Conservation (phyloP, 164 flowering plant species). For the Chloranthus sessilifolius region DNA sequence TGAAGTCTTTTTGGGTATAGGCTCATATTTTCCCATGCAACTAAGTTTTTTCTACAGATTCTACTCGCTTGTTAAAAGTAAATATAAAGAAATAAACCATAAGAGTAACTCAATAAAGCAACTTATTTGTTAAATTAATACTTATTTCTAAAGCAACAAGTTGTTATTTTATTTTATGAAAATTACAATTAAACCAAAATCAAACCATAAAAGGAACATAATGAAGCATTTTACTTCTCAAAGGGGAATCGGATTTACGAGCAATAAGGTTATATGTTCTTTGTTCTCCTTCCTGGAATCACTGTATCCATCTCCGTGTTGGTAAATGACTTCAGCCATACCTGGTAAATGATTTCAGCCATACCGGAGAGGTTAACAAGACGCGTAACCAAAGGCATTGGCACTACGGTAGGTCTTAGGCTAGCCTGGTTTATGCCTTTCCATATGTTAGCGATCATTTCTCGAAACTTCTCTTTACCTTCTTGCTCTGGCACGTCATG, state of each 20-base stretch:
- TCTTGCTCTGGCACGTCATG: conserved; percentile 6
- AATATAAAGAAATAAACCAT: too few species aligned
- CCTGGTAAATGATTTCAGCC: neutral
- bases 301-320: neutral
- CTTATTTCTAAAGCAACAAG: too few species aligned
- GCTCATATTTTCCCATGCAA: too few species aligned
- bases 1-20: too few species aligned
- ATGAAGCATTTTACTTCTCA: too few species aligned
- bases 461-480: neutral
- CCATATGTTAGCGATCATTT: conserved; percentile 6
- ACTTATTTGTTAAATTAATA: too few species aligned
- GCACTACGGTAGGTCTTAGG: neutral
- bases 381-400: conserved; percentile 5
- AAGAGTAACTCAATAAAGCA: too few species aligned
- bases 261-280: neutral
- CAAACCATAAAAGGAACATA: too few species aligned
- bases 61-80: too few species aligned
- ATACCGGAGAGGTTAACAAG: neutral
- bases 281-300: neutral
- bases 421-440: conserved; percentile 8
- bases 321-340: neutral
- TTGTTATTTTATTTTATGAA: too few species aligned
- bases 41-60: too few species aligned
- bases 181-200: too few species aligned
- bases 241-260: neutral